Base-by-base conservation (phyloP, 1,284 basidiomycete species). In the Xerocomus amazonicus region DNA sequence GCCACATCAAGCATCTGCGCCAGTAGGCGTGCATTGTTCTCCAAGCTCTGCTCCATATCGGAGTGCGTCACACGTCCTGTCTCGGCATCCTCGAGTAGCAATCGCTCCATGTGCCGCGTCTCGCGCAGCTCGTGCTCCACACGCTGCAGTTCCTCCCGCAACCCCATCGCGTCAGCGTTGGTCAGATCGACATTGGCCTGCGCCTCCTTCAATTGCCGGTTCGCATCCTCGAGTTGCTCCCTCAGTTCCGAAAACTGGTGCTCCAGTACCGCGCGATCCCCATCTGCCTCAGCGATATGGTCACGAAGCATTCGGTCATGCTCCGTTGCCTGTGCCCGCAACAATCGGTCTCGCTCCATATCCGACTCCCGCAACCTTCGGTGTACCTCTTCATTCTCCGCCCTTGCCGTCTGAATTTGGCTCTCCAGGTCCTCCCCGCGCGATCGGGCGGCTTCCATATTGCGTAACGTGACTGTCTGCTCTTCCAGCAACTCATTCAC, bases 221-320 rank as follows among this genome's bases (percentile, higher is more conserved):
- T 76, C 12, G 74, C 72, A 45, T 79, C 73, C 51, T 87, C 84
- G 48, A 83, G 68, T 10, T 75, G 74, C 1, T 80, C 84, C 49
- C 81, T 81, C 27, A 91, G 72, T 54, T 91, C 88, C 36, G 83
- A 81, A 65, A 92, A 89, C 65, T 92, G 87, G 51, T 92, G 84
- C 63, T 94, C 91, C 44, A 95, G 73, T 4, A 95, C 89, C 0
- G 91, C 91, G 14, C 92, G 80, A 68, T 95, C 92, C 0, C 91
- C 92, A 60, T 95, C 90, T 7, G 92, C 90, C 65, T 96, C 92
- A 2, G 90, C 90, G 40, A 90, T 85, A 60, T 92, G 89, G 66
- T 95, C 92, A 1, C 91, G 79, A 63, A 97, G 81, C 44, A 86
- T 77, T 14, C 87, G 78, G 54, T 95, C 92, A 58, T 92, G 88